Evolutionary conservation across 257 asterid species (phyloP).

Genomic region (Capsicum baccatum): DNA sequence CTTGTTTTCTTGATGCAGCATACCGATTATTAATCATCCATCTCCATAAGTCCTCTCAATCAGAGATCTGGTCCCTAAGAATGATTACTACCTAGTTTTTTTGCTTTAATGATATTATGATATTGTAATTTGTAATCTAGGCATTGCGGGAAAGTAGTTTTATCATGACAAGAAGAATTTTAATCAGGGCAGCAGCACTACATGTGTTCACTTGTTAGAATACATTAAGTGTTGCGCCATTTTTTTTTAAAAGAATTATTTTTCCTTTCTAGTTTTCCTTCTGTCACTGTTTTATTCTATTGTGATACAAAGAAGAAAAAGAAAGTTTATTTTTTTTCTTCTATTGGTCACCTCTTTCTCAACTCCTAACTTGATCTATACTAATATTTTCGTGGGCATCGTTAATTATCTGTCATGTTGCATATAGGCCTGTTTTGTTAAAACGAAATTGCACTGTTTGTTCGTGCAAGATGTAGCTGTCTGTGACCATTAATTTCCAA

Average conservation of each 20-base stretch:
- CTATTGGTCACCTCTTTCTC: too few relatives aligned
- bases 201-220: slow-evolving; percentile 17
- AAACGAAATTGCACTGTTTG: not conserved
- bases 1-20: slow-evolving; percentile 28
- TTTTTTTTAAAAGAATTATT: not conserved
- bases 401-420: not conserved
- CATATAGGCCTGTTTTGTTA: not conserved
- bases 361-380: not conserved
- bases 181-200: slow-evolving; percentile 10
- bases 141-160: slow-evolving; percentile 23
- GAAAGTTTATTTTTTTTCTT: not conserved
- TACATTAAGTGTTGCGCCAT: not conserved
- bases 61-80: not conserved
- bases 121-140: slow-evolving; percentile 24
- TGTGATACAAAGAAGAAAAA: slow-evolving; percentile 16
- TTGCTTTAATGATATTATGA: slow-evolving; percentile 4
- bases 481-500: not conserved
- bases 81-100: slow-evolving; percentile 15
- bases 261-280: not conserved
- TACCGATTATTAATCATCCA: slow-evolving; percentile 6
- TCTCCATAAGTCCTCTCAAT: slow-evolving; percentile 20
- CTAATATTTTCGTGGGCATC: not conserved
- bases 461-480: not conserved
- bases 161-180: slow-evolving; percentile 13
- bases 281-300: not conserved